Evolutionary conservation across 495 filamentous ascomycete genomes (phyloP).

Genomic region (Physcia stellaris): DNA sequence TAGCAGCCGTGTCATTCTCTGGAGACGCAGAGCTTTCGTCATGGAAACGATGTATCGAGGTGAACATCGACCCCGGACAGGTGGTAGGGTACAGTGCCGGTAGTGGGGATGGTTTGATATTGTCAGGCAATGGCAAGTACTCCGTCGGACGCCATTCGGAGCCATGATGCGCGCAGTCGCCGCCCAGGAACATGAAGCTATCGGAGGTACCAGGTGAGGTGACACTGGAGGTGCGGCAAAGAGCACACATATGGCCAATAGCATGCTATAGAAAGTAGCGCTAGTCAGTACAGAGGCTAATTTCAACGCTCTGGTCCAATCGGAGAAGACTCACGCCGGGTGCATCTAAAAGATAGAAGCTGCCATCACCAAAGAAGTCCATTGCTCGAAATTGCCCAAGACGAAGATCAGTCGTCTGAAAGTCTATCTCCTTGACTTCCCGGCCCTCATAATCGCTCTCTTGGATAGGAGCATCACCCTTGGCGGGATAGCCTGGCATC

Average conservation of each 20-base stretch:
- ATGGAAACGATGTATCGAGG: conserved; percentile 4
- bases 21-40: not conserved
- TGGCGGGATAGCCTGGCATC: conserved; percentile 21
- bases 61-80: conserved; percentile 29
- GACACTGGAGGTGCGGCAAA: conserved; percentile 26
- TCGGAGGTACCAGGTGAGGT: not conserved
- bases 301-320: no score
- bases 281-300: not conserved
- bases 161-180: conserved; percentile 22
- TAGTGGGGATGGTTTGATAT: conserved; percentile 21
- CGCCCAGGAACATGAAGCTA: conserved; percentile 15
- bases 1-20: not conserved
- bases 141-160: conserved; percentile 35
- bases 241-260: conserved; percentile 27
- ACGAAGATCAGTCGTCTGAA: conserved; percentile 18
- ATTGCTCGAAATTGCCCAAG: conserved; percentile 37
- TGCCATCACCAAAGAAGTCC: conserved; percentile 39
- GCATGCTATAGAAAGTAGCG: conserved; percentile 16
- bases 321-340: conserved; percentile 18
- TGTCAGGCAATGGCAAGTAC: conserved; percentile 31
- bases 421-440: conserved; percentile 28
- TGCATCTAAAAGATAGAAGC: conserved; percentile 28
- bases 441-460: conserved; percentile 25
- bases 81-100: conserved; percentile 12
- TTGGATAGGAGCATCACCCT: conserved; percentile 10